Base-by-base conservation (phyloP, 331 rosid genomes). In the Malus hybrid region DNA sequence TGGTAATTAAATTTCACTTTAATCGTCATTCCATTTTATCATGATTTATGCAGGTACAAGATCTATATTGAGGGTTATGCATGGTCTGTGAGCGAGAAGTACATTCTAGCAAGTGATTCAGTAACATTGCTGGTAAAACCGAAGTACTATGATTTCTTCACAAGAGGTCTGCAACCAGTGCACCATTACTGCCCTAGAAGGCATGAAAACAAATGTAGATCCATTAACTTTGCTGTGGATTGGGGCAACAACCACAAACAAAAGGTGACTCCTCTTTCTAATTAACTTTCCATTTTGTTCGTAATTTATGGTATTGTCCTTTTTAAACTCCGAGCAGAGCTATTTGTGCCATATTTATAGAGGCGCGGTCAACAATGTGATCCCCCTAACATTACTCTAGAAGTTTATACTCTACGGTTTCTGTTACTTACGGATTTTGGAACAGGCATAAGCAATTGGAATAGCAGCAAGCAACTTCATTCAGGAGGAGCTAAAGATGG, bases 51-150 rank as follows among this genome's bases (percentile, higher is more conserved):
- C 60, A 90, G 91, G 68, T 91, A 85, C 82, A 91, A 89, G 82
- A 84, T 87, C 48, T 91, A 89, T 53, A 81, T 87, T 10, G 97
- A 91, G 84, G 94, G 97, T n/a, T 84, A 29, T 58, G 90, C 83
- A 9, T 91, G 97, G 92, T 91, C 94, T 8, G 93, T 91, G 19
- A 91, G 93, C 75, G 89, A 89, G 80, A 89, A 91, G 75, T 87
- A 91, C 79, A 91, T 89, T 72, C 80, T 91, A 50, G 88, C 94
- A 0, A 89, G 92, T 75, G 86, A 91, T 73, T 87, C 94, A 3
- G 74, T 82, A 9, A 76, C 97, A 33, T 70, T 87, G 61, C 0
- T 77, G 0, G 85, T 89, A 53, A 87, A 81, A 68, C 88, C 93
- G 28, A 75, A 48, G 2, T 89, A 29, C 78, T 55, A 89, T 12